Evolutionary conservation across 805 yeast genomes (phyloP), one percentile per base, ranked within the genome.

Genomic region (Ogataea paraovalis): DNA sequence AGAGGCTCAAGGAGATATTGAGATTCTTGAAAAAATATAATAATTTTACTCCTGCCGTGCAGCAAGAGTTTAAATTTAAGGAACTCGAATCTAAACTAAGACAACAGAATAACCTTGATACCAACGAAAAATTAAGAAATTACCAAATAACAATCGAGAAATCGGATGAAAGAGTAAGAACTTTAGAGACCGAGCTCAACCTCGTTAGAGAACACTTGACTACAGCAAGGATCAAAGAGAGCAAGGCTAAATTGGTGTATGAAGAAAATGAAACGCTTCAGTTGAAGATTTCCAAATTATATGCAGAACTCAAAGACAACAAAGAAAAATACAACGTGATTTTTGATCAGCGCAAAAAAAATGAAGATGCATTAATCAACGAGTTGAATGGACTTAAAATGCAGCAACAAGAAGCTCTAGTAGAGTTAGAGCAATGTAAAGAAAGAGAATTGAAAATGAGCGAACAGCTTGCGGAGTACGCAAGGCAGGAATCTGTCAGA

Each of bases 1-100:
- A 77, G 52, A 74, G 80, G 48, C 61, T 85, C 45, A 68, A 69
- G 40, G 74, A 83, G 10, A 67, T 86, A 38, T 80, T 79, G 32
- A 68, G 65, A 21, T 85, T 83, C 54, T 61, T 85, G 49, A 65
- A 66, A 39, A 74, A 73, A 49, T 86, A 81, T 55, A 74, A 67
- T 12, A 51, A 54, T 22, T 50, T 47, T 8, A 41, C 52, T 14
- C 47, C 50, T 21, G 33, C 38, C 27, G 9, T 39, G 22, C 43
- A 38, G 22, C 28, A 42, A 33, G 34, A 34, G 13, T 34, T 23
- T 19, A 12, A 41, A n/a, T 25, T 23, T 21, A 44, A 45, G 43
- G 44, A 43, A n/a, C 8, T 37, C 9, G 39, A 49, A 22, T 38
- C 47, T 9, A 21, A 43, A 38, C 10, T 12, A 21, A 33, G 20